A percentile compares a stretch with the other conserved stretches of the same genome.
Evolutionary conservation across 2,329 filamentous ascomycete genomes (phyloP).

Genomic region (Phialophora tarda): DNA sequence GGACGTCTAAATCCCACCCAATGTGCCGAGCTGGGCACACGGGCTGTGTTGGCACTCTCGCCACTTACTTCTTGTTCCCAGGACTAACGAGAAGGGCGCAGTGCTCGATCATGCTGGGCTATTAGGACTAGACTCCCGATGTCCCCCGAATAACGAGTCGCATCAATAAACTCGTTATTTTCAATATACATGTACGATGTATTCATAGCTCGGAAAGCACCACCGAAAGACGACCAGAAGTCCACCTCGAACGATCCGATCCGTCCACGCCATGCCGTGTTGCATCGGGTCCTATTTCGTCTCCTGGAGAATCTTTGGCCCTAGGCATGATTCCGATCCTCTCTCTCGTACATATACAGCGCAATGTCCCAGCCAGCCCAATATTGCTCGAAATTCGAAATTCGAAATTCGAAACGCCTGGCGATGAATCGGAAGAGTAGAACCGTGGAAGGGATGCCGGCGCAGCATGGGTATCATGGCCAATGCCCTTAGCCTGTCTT

Average conservation of each 20-base stretch:
- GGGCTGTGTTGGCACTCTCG: too few relatives aligned
- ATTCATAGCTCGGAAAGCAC: not conserved
- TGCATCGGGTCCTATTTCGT: not conserved
- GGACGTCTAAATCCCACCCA: not conserved
- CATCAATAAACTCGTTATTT: not conserved
- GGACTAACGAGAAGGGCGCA: slow-evolving; percentile 13
- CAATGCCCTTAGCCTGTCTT: not conserved
- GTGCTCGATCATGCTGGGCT: slow-evolving; percentile 31
- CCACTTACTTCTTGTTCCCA: not conserved
- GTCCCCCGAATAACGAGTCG: not conserved
- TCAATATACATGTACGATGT: not conserved
- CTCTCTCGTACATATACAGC: not conserved
- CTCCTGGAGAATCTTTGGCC: not conserved
- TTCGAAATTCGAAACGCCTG: not conserved
- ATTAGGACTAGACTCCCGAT: slow-evolving; percentile 6
- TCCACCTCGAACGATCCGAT: not conserved
- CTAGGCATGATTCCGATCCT: not conserved
- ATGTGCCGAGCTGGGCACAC: not conserved
- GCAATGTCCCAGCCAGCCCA: not conserved
- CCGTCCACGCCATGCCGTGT: not conserved
- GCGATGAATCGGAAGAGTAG: not conserved
- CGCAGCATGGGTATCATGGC: not conserved
- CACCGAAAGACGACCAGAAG: not conserved
- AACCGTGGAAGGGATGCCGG: not conserved
- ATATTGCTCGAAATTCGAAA: not conserved